Evolutionary conservation across 176 grass and related monocot genomes (phyloP), one percentile per base, ranked within the genome.

Genomic region (Leersia perrieri): DNA sequence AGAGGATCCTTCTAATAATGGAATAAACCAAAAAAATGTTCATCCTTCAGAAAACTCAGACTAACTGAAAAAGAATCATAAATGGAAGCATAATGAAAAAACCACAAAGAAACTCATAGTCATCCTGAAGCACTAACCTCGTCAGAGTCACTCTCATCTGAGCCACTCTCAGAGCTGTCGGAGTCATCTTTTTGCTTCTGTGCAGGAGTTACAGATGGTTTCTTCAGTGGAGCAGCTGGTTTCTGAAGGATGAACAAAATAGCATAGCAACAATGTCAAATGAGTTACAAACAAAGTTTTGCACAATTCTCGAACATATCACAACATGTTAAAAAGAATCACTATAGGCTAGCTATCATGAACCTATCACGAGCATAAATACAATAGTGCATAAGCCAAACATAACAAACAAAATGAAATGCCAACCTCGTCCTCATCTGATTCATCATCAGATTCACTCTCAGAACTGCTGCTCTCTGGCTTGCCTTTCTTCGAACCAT

Each of bases 401-500:
- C 15, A 44, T 14, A 58, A 27, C 53, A 70, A 62, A 23, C 13
- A n/a, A 39, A 35, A 5, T 55, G 31, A 60, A 70, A 25, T 16
- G 60, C 38, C 67, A 23, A 88, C 86, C 23, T 73, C 70, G 23
- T 90, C 88, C 9, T 78, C 83, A 74, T 90, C 85, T 2, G 85
- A 90, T 2, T 94, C 91, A 23, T 88, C 85, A 9, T 83, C 91
- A 1, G 84, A 90, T 58, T 53, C 68, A 53, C 31, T 41, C 11
- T 87, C 88, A 25, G 82, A 76, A 30, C 77, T 80, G 60, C 89
- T 89, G 70, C 84, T 82, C 7, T 83, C 81, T 73, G 25, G 61
- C 78, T 91, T 84, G 71, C 25, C 83, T 63, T 94, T 91, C 68
- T 92, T 92, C 1, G 42, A 71, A 40, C 85, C 81, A 36, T 88